Conservation (phyloP, 495 filamentous ascomycete species). For the Pyrenula massariospora region DNA sequence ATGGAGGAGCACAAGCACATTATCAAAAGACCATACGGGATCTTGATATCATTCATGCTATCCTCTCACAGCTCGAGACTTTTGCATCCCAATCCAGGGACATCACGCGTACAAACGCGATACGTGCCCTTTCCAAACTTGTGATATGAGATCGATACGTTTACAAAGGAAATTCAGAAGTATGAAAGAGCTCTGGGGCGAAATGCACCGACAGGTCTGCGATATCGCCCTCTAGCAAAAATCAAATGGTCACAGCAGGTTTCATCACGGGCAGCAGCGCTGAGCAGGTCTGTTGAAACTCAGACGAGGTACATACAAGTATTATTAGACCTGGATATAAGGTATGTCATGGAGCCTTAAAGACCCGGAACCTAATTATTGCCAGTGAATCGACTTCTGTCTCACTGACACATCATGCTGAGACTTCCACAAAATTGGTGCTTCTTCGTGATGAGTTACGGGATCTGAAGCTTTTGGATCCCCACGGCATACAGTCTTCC, state of each 20-base stretch:
- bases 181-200: background rate
- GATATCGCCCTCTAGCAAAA: background rate
- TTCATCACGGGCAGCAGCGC: background rate
- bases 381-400: background rate
- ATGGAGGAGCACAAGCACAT: background rate
- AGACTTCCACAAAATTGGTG: background rate
- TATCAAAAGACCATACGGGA: background rate
- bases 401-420: background rate
- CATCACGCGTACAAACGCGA: background rate
- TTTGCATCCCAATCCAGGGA: background rate
- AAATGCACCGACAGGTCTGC: background rate
- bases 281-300: background rate
- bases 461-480: background rate
- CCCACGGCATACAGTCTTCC: background rate
- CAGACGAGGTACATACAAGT: background rate
- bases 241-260: background rate
- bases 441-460: background rate
- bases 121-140: background rate
- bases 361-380: background rate
- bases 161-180: background rate
- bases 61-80: background rate
- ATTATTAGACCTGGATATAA: background rate
- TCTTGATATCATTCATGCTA: background rate
- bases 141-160: background rate
- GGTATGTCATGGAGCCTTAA: background rate